phyloP scores from a whole-genome alignment of 1,139 yeast genomes.

The Geotrichum klebahnii region DNA sequence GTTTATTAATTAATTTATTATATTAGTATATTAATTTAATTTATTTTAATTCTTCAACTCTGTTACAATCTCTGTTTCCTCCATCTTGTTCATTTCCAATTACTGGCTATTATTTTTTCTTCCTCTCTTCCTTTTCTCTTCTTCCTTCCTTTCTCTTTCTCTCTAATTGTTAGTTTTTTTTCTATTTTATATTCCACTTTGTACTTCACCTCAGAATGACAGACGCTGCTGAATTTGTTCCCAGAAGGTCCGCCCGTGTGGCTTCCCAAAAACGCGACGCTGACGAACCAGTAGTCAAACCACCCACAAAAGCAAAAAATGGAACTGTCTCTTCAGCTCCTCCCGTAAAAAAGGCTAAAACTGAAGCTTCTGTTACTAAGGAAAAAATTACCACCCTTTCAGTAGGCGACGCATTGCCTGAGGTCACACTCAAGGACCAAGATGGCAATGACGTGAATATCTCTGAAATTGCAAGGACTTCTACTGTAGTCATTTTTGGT shows the following conservation, averaged over 20 bases:
- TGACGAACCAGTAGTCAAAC: conserved; percentile 13
- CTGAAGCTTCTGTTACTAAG: conserved; percentile 7
- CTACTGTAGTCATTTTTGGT: conserved; percentile 45
- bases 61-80: too few relatives aligned
- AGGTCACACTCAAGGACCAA: conserved; percentile 58
- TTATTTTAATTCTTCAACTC: too few relatives aligned
- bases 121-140: conserved; percentile 1
- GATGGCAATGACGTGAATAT: conserved; percentile 53
- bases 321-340: conserved; percentile 7
- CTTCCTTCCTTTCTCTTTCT: not conserved
- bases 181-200: not conserved
- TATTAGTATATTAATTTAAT: too few relatives aligned
- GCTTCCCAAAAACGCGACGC: conserved; percentile 22
- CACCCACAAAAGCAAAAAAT: conserved; percentile 3
- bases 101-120: not conserved
- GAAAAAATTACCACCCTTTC: conserved; percentile 2
- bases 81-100: not conserved
- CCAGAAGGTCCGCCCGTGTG: conserved; percentile 22
- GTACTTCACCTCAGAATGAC: conserved; percentile 12
- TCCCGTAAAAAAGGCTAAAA: conserved; percentile 18
- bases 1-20: too few relatives aligned
- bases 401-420: conserved; percentile 70
- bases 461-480: conserved; percentile 23
- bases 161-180: not conserved
- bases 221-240: conserved; percentile 17